Evolutionary conservation across 1,284 basidiomycete species (phyloP), one percentile per base, ranked within the genome.

Genomic region (Thelephora terrestris): DNA sequence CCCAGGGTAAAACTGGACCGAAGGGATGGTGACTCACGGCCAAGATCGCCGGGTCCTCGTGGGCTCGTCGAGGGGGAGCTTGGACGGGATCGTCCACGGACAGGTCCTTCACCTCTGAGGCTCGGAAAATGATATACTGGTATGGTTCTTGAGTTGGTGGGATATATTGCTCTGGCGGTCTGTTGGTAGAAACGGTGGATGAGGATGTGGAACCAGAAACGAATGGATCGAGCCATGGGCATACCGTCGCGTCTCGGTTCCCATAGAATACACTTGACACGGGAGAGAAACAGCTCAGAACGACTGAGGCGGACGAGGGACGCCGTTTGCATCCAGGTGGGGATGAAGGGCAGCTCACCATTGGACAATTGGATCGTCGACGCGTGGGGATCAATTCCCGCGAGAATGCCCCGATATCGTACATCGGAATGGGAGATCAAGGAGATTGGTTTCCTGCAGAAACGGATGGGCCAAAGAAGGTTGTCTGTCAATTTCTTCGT

Each of bases 351-450:
- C n/a, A n/a, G 57, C 75, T 38, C 55, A 88, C 87, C 88, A 75
- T 90, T 88, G 42, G 86, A 87, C 38, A 92, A 75, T 60, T 91
- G 85, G 54, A 93, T 90, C 5, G 90, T 91, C 14, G 87, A 89
- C 49, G 83, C 81, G 49, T 70, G 76, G 29, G 86, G 83, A 67
- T 92, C 86, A 61, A 92, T 91, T 27, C 85, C 85, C 47, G 85
- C 85, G 42, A 93, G 73, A 52, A 89, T 88, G 53, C 89, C 89
- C 55, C 87, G 78, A 69, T 93, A 93, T 49, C 90, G 83, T 56
- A 92, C 87, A 75, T 91, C 89, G 49, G 88, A 91, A 62, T 89
- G 86, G 52, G 90, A 91, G 61, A 90, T 85, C 61, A 93, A 80
- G 55, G 86, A 89, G 56, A 93, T 92, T n/a, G 83, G 76, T 73